Evolutionary conservation across 1,284 basidiomycete genomes (phyloP).

Genomic region (Moniliophthora roreri): DNA sequence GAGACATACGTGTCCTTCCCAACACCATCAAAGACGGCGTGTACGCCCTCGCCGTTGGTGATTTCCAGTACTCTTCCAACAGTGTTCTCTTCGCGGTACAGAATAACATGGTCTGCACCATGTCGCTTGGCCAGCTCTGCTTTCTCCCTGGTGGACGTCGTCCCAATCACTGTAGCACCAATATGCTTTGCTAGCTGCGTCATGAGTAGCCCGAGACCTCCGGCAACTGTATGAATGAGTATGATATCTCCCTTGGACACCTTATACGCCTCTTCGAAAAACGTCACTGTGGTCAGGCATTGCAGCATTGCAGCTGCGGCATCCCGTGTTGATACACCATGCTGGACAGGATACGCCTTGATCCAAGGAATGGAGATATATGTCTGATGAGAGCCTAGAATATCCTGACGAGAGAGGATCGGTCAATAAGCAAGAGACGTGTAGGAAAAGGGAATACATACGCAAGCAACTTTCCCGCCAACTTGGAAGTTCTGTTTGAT

Average conservation of each 20-base stretch:
- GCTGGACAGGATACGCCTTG: slow-evolving; percentile 60
- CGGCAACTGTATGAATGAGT: slow-evolving; percentile 89
- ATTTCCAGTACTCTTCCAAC: slow-evolving; percentile 74
- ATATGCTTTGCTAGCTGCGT: slow-evolving; percentile 63
- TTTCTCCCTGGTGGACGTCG: slow-evolving; percentile 87
- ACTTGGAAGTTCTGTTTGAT: slow-evolving; percentile 57
- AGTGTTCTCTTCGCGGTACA: slow-evolving; percentile 75
- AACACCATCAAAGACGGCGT: slow-evolving; percentile 92
- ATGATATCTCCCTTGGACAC: slow-evolving; percentile 77
- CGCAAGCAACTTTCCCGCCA: slow-evolving; percentile 65
- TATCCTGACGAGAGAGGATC: slow-evolving; percentile 36
- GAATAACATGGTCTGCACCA: slow-evolving; percentile 87
- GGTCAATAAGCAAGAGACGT: not conserved
- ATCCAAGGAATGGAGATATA: slow-evolving; percentile 72
- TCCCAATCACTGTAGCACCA: slow-evolving; percentile 92
- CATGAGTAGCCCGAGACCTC: slow-evolving; percentile 67
- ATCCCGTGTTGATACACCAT: slow-evolving; percentile 57
- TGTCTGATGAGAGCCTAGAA: slow-evolving; percentile 67
- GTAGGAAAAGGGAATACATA: slow-evolving; percentile 31
- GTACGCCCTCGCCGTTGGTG: slow-evolving; percentile 81
- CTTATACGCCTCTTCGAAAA: slow-evolving; percentile 82
- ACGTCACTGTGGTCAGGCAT: slow-evolving; percentile 79
- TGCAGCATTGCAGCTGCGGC: slow-evolving; percentile 76
- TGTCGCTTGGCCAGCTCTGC: slow-evolving; percentile 78
- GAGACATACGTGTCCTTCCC: slow-evolving; percentile 82